Evolutionary conservation across 345 rosid genomes (phyloP).

Genomic region (Turnera subulata): DNA sequence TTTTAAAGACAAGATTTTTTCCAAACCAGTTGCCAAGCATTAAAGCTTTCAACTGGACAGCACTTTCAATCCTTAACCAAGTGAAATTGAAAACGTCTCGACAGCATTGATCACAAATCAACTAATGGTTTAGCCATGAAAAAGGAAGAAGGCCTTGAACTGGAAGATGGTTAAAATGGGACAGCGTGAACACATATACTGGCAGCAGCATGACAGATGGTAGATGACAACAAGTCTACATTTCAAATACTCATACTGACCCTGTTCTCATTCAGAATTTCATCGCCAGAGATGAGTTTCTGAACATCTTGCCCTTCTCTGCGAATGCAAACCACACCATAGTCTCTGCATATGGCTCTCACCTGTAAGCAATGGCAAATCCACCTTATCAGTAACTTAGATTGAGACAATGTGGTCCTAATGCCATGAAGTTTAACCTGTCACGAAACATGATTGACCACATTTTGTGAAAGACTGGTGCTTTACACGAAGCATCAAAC

Average conservation of each 20-base stretch:
- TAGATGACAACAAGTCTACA: background rate
- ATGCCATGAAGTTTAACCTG: background rate
- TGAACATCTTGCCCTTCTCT: constrained; percentile 78
- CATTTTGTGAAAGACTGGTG: background rate
- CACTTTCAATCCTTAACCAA: background rate
- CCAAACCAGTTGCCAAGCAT: background rate
- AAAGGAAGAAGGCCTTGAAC: too few relatives aligned
- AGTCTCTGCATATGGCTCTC: constrained; percentile 56
- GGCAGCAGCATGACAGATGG: too few relatives aligned
- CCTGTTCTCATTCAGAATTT: constrained; percentile 44
- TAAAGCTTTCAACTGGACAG: background rate
- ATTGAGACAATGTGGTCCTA: background rate
- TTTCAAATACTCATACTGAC: constrained; percentile 24
- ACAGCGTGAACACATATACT: too few relatives aligned
- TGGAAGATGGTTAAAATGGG: too few relatives aligned
- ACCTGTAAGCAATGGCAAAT: constrained; percentile 33
- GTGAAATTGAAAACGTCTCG: background rate
- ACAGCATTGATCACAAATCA: constrained; percentile 1
- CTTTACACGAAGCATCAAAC: background rate
- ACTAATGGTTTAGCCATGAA: too few relatives aligned
- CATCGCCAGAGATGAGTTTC: constrained; percentile 43
- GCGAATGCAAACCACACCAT: constrained; percentile 80
- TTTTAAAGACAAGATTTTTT: too few relatives aligned
- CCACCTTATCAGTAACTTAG: background rate
- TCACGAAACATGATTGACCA: background rate